These are phyloP conservation scores for Pseudocercospora musae DNA, from an alignment of 2,329 filamentous ascomycete species.

Conservation along the genomic window DNA sequence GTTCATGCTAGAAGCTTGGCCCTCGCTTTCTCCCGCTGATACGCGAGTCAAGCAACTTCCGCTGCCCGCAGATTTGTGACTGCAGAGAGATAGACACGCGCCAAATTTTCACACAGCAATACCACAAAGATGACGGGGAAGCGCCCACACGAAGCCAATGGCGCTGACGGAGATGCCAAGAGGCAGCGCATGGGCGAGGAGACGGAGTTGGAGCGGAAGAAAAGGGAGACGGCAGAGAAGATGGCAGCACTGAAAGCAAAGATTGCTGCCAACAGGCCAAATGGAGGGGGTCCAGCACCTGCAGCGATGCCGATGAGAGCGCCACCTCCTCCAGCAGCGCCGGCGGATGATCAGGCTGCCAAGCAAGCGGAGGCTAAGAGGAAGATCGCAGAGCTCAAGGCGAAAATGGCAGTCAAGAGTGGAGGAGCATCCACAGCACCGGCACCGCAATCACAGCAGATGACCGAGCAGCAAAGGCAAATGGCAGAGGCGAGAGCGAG, in stretches of 20 bases:
- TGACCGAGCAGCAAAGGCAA: conserved; percentile 13
- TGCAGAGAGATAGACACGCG: neutral
- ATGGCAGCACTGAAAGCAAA: conserved; percentile 38
- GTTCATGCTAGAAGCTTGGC: conserved; percentile 5
- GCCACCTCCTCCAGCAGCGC: conserved; percentile 12
- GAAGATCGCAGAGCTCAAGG: conserved; percentile 37
- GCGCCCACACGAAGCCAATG: conserved; percentile 40
- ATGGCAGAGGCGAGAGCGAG: conserved; percentile 28
- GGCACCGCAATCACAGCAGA: conserved; percentile 12
- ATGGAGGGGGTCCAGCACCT: conserved; percentile 14
- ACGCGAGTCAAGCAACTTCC: neutral
- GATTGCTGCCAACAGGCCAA: conserved; percentile 29
- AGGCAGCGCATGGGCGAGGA: conserved; percentile 32
- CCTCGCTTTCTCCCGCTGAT: neutral
- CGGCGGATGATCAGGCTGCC: conserved; percentile 23
- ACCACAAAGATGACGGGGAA: conserved; percentile 38
- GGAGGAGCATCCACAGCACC: conserved; percentile 9
- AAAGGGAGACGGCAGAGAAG: conserved; percentile 32
- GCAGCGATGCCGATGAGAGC: conserved; percentile 12
- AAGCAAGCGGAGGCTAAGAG: conserved; percentile 31
- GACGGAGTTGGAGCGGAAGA: conserved; percentile 34
- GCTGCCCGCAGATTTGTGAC: neutral
- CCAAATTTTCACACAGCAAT: neutral
- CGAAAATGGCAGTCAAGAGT: conserved; percentile 30
- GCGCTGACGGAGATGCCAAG: conserved; percentile 41